Conservation (phyloP, 345 rosid genomes). For the Rubroshorea leprosula region DNA sequence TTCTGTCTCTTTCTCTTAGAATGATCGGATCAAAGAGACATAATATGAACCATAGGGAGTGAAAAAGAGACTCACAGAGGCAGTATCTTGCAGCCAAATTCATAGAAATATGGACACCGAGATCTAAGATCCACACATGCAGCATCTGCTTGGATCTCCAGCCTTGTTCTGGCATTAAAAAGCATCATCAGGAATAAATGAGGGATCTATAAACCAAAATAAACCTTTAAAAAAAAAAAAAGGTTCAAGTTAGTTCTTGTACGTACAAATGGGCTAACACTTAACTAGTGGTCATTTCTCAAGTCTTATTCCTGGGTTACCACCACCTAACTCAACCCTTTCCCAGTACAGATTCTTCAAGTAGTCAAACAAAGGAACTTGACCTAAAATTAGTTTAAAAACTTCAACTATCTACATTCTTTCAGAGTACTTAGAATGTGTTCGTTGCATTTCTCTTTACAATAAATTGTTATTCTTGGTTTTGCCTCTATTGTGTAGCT, state of each 20-base stretch:
- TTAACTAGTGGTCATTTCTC: no score
- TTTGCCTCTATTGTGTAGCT: no score
- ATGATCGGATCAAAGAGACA: background rate
- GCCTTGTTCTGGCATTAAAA: slow-evolving; percentile 47
- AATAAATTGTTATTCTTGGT: no score
- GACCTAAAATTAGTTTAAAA: no score
- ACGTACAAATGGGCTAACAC: no score
- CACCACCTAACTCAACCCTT: no score
- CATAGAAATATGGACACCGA: slow-evolving; percentile 66
- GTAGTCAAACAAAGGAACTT: no score
- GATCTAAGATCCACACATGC: slow-evolving; percentile 80
- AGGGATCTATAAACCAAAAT: background rate
- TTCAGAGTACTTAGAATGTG: no score
- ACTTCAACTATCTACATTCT: no score
- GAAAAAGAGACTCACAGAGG: slow-evolving; percentile 56
- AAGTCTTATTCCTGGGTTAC: no score
- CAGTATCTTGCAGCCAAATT: slow-evolving; percentile 79
- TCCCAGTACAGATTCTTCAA: no score
- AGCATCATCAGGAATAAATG: background rate
- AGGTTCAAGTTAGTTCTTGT: background rate
- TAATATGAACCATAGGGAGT: background rate
- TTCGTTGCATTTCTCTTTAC: no score
- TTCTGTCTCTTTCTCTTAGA: background rate
- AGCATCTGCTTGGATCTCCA: slow-evolving; percentile 88
- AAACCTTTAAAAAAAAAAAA: background rate